Percentiles rank a stretch among this genome's conserved stretches.
These are phyloP conservation scores for Xylaria polymorpha DNA, from an alignment of 2,329 filamentous ascomycete genomes.

Conservation along the genomic window DNA sequence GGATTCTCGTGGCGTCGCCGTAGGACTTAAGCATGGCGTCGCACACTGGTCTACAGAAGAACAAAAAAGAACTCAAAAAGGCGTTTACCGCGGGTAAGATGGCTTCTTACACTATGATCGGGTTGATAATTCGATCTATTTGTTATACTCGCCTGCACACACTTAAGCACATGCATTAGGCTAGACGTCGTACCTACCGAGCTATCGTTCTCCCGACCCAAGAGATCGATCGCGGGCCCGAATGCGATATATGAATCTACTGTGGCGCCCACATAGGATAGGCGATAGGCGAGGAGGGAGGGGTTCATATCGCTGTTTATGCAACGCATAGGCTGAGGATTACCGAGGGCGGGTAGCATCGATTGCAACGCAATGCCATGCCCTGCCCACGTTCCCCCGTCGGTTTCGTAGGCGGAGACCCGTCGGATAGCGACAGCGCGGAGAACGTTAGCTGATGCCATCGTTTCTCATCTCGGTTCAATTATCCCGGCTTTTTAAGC, in stretches of 20 bases:
- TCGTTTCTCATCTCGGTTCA: slow-evolving; percentile 4
- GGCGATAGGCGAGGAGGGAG: not conserved
- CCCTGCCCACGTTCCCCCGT: slow-evolving; percentile 22
- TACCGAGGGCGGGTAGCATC: slow-evolving; percentile 9
- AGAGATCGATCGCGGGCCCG: not conserved
- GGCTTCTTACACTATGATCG: not conserved
- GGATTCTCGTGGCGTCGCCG: slow-evolving; percentile 17
- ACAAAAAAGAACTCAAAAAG: not conserved
- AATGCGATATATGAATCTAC: not conserved
- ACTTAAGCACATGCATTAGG: not conserved
- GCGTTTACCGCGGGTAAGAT: not conserved
- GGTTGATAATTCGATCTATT: not conserved
- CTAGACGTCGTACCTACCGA: no score
- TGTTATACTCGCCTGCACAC: not conserved
- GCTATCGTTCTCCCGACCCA: no score
- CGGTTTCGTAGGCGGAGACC: not conserved
- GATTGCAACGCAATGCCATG: slow-evolving; percentile 19
- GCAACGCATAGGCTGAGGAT: slow-evolving; percentile 3
- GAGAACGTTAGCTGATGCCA: slow-evolving; percentile 12
- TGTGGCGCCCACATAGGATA: not conserved
- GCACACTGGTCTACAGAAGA: slow-evolving; percentile 12
- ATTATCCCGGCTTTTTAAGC: slow-evolving; percentile 7
- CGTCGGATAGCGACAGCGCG: slow-evolving; percentile 28
- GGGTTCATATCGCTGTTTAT: slow-evolving; percentile 26
- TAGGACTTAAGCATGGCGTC: slow-evolving; percentile 12